phyloP scores from a whole-genome alignment of 768 basidiomycete genomes.

The Trametes punicea region DNA sequence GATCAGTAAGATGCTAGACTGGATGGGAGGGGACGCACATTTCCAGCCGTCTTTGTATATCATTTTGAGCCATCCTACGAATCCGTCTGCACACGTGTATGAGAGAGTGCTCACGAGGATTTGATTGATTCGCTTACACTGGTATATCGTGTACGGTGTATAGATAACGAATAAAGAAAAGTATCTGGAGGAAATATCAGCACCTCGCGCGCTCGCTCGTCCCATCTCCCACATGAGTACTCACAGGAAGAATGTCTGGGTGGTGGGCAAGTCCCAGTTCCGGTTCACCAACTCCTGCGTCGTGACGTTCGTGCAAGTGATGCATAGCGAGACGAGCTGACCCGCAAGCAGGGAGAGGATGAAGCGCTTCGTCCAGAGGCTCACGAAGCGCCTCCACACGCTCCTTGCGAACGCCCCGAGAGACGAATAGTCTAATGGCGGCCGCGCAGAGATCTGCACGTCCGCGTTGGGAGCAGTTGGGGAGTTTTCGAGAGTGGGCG shows the following conservation, averaged over 20 bases:
- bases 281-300: constrained; percentile 72
- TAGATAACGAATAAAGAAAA: constrained; percentile 72
- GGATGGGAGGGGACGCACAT: constrained; percentile 45
- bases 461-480: not conserved
- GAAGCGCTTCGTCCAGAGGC: constrained; percentile 78
- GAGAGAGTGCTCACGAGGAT: not conserved
- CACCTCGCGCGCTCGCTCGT: not conserved
- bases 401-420: constrained; percentile 49
- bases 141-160: constrained; percentile 87
- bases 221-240: constrained; percentile 27
- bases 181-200: constrained; percentile 47
- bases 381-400: constrained; percentile 58
- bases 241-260: constrained; percentile 82
- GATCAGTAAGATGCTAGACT: not conserved
- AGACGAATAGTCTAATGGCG: constrained; percentile 69
- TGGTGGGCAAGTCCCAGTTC: constrained; percentile 74
- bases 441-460: constrained; percentile 33
- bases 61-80: constrained; percentile 78
- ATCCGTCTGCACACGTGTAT: constrained; percentile 55
- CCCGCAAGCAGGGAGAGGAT: constrained; percentile 68
- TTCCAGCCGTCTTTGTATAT: constrained; percentile 80
- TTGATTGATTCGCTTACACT: constrained; percentile 49
- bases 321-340: constrained; percentile 82
- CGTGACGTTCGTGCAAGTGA: constrained; percentile 85
- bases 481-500: not conserved